These are phyloP conservation scores for Russula virescens DNA, from an alignment of 768 basidiomycete species.

Conservation along the genomic window DNA sequence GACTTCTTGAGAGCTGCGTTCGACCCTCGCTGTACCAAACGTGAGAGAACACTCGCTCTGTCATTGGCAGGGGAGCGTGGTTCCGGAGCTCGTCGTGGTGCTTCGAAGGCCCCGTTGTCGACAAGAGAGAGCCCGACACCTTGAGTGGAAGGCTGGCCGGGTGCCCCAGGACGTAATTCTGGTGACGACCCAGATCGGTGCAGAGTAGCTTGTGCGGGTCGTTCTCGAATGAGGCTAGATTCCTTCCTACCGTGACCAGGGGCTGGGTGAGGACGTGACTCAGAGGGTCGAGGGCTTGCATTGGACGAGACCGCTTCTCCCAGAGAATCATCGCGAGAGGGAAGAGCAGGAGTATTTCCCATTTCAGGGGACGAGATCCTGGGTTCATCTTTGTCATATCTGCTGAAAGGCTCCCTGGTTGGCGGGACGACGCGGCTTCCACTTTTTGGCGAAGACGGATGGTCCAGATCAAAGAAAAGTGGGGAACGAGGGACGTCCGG, in stretches of 20 bases:
- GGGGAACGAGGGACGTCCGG: conserved; percentile 17
- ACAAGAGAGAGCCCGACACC: conserved; percentile 5
- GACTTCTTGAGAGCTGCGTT: background rate
- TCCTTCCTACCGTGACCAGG: background rate
- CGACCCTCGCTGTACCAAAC: background rate
- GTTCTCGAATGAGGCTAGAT: background rate
- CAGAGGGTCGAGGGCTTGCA: background rate
- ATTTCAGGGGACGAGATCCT: background rate
- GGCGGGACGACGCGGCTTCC: background rate
- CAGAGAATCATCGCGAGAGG: background rate
- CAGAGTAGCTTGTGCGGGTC: background rate
- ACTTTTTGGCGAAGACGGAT: background rate
- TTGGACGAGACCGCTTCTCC: background rate
- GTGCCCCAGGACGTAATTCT: background rate
- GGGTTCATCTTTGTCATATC: background rate
- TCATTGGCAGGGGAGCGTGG: background rate
- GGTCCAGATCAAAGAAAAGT: conserved; percentile 4
- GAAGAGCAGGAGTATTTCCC: no score
- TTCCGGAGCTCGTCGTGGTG: conserved; percentile 16
- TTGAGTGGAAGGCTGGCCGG: background rate
- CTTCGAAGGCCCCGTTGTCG: conserved; percentile 19
- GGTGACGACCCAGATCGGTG: conserved; percentile 2
- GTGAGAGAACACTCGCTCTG: background rate
- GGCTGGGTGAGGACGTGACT: background rate
- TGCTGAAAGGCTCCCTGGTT: background rate